These are phyloP conservation scores for Cyanodermella asteris DNA, from an alignment of 2,329 filamentous ascomycete genomes.

Conservation along the genomic window DNA sequence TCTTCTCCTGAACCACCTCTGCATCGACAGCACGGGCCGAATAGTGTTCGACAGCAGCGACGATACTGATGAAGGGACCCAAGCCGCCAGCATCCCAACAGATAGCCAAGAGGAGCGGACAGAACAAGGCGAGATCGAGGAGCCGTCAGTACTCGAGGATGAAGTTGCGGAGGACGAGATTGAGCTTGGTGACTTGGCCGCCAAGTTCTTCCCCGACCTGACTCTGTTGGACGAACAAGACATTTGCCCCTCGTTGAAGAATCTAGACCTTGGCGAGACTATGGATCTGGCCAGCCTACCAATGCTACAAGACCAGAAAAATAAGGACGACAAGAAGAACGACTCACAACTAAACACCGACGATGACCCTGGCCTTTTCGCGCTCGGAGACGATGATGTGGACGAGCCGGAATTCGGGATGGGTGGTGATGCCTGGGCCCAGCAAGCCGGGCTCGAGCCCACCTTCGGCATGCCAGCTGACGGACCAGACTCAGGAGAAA, in stretches of 20 bases:
- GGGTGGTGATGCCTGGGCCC: slow-evolving; percentile 87
- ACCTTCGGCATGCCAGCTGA: slow-evolving; percentile 47
- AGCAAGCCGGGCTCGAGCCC: slow-evolving; percentile 66
- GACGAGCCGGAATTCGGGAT: slow-evolving; percentile 83
- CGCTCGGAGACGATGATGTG: slow-evolving; percentile 60
- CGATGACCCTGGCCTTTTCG: slow-evolving; percentile 36
- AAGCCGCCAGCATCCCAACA: slow-evolving; percentile 14
- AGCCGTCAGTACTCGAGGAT: slow-evolving; percentile 22
- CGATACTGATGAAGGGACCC: slow-evolving; percentile 38
- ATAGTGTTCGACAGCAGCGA: slow-evolving; percentile 99
- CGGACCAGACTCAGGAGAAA: slow-evolving; percentile 28
- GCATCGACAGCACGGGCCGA: slow-evolving; percentile 73
- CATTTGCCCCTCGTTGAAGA: slow-evolving; percentile 85
- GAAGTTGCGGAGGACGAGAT: slow-evolving; percentile 45
- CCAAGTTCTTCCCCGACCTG: slow-evolving; percentile 71
- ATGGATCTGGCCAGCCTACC: slow-evolving; percentile 74
- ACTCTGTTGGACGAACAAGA: slow-evolving; percentile 60
- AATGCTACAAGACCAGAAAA: slow-evolving; percentile 72
- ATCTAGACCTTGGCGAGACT: slow-evolving; percentile 73
- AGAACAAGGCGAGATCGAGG: slow-evolving; percentile 20
- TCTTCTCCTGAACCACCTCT: slow-evolving; percentile 82
- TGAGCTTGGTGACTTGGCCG: slow-evolving; percentile 51
- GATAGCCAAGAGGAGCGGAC: slow-evolving; percentile 17
- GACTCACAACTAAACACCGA: slow-evolving; percentile 39
- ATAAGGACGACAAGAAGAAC: slow-evolving; percentile 54